These are phyloP conservation scores for Xylariaceae sp. DNA, from an alignment of 2,329 filamentous ascomycete species.

Conservation along the genomic window DNA sequence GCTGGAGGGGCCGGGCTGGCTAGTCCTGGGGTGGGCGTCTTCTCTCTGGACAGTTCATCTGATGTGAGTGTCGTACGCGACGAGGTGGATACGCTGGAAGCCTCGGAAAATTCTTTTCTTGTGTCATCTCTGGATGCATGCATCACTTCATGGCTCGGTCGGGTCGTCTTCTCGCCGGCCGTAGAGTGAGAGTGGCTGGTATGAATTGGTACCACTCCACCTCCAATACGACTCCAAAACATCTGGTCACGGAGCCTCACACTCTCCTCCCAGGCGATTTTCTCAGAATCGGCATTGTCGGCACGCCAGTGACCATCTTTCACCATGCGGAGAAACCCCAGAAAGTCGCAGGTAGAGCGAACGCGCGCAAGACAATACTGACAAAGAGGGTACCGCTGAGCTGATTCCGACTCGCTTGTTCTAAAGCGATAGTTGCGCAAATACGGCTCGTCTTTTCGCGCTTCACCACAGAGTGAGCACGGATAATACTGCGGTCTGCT, in stretches of 20 bases:
- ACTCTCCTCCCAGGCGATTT: conserved; percentile 90
- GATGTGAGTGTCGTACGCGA: conserved; percentile 9
- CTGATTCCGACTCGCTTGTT: conserved; percentile 78
- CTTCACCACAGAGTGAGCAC: conserved; percentile 87
- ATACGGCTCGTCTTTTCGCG: conserved; percentile 64
- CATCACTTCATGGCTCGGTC: conserved; percentile 35
- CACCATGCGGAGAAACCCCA: conserved; percentile 85
- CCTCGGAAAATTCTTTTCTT: conserved; percentile 5
- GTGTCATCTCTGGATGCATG: conserved; percentile 10
- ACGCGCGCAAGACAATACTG: conserved; percentile 80
- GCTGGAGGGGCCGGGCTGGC: neutral
- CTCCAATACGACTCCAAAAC: conserved; percentile 94
- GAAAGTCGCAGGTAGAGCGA: conserved; percentile 84
- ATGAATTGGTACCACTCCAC: conserved; percentile 72
- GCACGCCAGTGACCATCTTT: conserved; percentile 89
- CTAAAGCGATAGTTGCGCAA: conserved; percentile 83
- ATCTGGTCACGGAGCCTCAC: conserved; percentile 86
- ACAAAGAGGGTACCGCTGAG: conserved; percentile 86
- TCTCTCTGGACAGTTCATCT: conserved; percentile 5
- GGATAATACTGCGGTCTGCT: conserved; percentile 57
- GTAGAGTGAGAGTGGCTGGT: conserved; percentile 27
- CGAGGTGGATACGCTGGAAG: conserved; percentile 15
- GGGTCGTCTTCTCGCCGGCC: conserved; percentile 34
- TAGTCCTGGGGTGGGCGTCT: conserved; percentile 7
- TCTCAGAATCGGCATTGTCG: conserved; percentile 78